A percentile compares a stretch with the other conserved stretches of the same genome.
Evolutionary conservation across 208 protist genomes (phyloP).

Genomic region (Herpetomonas samuelpessoai): DNA sequence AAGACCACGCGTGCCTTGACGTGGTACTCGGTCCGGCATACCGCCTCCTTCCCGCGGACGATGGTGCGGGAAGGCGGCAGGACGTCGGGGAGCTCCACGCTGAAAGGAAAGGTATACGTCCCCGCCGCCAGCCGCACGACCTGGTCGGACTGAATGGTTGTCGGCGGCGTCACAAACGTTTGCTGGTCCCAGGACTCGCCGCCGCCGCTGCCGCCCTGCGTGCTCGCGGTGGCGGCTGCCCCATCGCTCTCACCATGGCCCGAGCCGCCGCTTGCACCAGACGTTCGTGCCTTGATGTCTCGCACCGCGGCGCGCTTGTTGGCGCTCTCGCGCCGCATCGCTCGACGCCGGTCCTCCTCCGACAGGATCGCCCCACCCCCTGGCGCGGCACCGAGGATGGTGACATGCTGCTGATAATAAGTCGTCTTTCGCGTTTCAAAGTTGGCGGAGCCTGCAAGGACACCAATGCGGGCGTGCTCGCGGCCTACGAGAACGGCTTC

Average conservation of each 20-base stretch:
- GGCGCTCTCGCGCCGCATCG: background rate
- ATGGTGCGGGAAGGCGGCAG: conserved; percentile 44
- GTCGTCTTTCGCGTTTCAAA: conserved; percentile 29
- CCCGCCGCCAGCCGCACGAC: conserved; percentile 38
- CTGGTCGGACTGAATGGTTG: background rate
- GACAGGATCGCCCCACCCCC: background rate
- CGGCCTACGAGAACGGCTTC: conserved; percentile 33
- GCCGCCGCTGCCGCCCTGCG: background rate
- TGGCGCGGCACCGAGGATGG: conserved; percentile 16
- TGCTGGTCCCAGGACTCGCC: background rate
- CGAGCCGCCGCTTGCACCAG: too few relatives aligned
- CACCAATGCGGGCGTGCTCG: conserved; percentile 29
- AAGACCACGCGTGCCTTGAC: conserved; percentile 33
- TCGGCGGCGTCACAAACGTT: background rate
- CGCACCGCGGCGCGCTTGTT: background rate
- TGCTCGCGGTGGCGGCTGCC: too few relatives aligned
- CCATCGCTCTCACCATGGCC: background rate
- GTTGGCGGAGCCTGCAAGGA: conserved; percentile 26
- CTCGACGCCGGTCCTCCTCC: background rate
- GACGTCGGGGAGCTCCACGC: conserved; percentile 35
- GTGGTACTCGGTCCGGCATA: conserved; percentile 36
- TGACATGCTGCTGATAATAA: conserved; percentile 61
- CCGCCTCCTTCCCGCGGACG: conserved; percentile 17
- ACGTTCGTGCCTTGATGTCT: background rate
- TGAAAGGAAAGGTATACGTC: conserved; percentile 69